Evolutionary conservation across 2,329 filamentous ascomycete genomes (phyloP), one percentile per base, ranked within the genome.

Genomic region (Cladophialophora psammophila): DNA sequence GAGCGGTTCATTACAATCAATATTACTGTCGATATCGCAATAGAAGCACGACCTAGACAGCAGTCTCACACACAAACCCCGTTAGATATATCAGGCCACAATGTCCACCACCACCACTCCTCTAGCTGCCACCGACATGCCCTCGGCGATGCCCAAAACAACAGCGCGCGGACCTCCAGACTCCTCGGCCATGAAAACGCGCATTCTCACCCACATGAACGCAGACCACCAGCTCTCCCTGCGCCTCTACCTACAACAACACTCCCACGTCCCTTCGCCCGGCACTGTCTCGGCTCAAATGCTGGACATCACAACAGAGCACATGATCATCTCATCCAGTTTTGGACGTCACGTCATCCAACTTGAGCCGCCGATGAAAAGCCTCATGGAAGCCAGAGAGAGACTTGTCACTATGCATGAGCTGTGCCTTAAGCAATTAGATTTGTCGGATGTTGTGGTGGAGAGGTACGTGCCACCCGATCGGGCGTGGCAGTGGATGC

Each of bases 191-290:
- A 65, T 70, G 60, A 68, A 70, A 42, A 34, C 82, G 65, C 87
- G 89, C 66, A 89, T 93, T 77, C 86, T 94, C 75, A 83, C 83
- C 38, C 94, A 97, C 82, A 95, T 97, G 92, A 97, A 97, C 81
- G 82, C 83, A 52, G 91, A 94, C 78, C 94, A 97, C 80, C 82
- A 85, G 60, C 85, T 87, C 72, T 92, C 92, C 65, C 87, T 97
- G 58, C 81, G 86, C 65, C 85, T 90, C 75, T 96, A 94, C 79
- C 86, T 96, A n/a, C 88, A 88, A 70, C 87, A 93, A 78, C 93
- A 88, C 81, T 83, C 82, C 76, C 78, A 82, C 15, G 81, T 92
- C 53, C 85, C 88, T 15, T 75, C 84, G 7, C 78, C 66, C 45
- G 58, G 64, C 13, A 68, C 67, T 36, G 35, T 12, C 35, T 80